phyloP scores from a whole-genome alignment of 768 basidiomycete species.

The Rhizopogon roseolus region DNA sequence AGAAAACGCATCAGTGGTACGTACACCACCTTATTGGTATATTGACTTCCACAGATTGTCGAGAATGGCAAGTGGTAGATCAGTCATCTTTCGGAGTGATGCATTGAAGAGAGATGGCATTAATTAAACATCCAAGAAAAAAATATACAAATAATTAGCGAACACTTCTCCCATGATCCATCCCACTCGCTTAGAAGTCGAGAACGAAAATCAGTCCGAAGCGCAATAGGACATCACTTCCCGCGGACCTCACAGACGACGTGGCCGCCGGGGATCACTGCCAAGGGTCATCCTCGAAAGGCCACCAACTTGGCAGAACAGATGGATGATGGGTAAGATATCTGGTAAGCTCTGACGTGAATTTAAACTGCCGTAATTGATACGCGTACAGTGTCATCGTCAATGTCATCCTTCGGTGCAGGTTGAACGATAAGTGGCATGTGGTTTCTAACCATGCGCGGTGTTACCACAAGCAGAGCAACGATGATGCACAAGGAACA shows the following conservation, averaged over 20 bases:
- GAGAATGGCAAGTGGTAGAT: neutral
- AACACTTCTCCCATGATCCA: constrained; percentile 1
- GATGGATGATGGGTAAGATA: constrained; percentile 8
- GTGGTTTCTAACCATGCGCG: constrained; percentile 50
- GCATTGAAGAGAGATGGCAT: neutral
- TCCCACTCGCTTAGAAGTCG: constrained; percentile 3
- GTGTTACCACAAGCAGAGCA: constrained; percentile 54
- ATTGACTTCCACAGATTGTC: neutral
- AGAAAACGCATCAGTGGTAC: neutral
- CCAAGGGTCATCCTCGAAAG: constrained; percentile 9
- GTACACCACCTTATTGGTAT: neutral
- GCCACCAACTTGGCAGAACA: constrained; percentile 11
- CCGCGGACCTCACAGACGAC: neutral
- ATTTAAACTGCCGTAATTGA: constrained; percentile 10
- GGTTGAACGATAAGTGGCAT: constrained; percentile 52
- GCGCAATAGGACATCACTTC: neutral
- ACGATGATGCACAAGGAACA: constrained; percentile 35
- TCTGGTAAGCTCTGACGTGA: constrained; percentile 9
- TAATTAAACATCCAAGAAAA: neutral
- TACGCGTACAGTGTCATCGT: constrained; percentile 2
- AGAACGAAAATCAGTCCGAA: constrained; percentile 1
- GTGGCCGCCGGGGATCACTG: neutral
- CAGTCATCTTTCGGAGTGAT: neutral
- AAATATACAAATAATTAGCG: neutral
- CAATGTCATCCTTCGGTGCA: constrained; percentile 10